Conservation (phyloP, 352 stramenopile species). For the Thraustotheca clavata region DNA sequence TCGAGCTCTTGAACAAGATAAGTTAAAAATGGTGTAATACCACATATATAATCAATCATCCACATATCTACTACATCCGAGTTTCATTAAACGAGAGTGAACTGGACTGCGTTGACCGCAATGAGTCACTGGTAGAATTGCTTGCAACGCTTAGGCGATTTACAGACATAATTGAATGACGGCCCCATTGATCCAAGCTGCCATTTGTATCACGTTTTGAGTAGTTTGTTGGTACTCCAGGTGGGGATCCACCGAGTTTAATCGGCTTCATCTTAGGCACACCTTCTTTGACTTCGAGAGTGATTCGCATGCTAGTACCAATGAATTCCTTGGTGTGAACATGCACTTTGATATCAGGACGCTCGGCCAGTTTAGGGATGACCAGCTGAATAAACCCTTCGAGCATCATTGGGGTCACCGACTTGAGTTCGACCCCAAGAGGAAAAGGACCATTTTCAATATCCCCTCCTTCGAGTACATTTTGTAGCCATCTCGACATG, state of each 20-base stretch:
- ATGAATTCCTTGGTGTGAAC: constrained; percentile 88
- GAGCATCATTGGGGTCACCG: constrained; percentile 86
- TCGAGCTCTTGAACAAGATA: neutral
- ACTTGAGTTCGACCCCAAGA: constrained; percentile 84
- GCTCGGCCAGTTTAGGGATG: constrained; percentile 79
- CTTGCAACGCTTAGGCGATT: constrained; percentile 12
- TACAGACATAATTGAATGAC: constrained; percentile 21
- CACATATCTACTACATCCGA: neutral
- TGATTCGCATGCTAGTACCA: constrained; percentile 85
- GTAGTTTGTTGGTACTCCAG: neutral
- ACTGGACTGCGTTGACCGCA: constrained; percentile 4
- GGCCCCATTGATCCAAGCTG: constrained; percentile 10
- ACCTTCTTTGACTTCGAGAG: constrained; percentile 29
- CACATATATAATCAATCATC: neutral
- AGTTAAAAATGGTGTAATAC: neutral
- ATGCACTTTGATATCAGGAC: constrained; percentile 75
- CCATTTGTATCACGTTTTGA: constrained; percentile 1
- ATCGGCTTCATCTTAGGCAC: constrained; percentile 4
- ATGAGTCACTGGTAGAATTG: neutral
- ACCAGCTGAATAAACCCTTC: constrained; percentile 86
- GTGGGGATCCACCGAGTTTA: neutral
- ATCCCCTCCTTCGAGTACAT: constrained; percentile 72
- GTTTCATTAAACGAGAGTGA: constrained; percentile 1
- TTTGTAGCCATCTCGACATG: constrained; percentile 85
- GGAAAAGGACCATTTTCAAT: constrained; percentile 83